These are phyloP conservation scores for Globisporangium paroecandrum DNA, from an alignment of 352 stramenopile species.

Conservation along the genomic window DNA sequence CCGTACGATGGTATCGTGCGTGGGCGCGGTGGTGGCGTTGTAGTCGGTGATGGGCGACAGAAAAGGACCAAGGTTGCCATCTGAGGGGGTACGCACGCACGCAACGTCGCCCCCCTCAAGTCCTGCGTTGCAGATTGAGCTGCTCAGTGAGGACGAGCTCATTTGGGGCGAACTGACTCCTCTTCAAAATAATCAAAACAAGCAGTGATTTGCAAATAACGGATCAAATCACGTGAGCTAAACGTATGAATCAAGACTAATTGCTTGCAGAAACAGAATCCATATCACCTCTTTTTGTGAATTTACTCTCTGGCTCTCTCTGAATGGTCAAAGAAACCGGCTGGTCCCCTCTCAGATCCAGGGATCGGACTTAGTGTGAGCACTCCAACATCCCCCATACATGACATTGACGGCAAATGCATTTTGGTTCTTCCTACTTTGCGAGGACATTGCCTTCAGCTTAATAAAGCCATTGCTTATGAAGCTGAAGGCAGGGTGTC, in stretches of 20 bases:
- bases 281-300: neutral
- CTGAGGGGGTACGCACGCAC: neutral
- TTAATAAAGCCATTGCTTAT: neutral
- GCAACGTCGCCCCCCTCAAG: neutral
- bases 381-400: neutral
- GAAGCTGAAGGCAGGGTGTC: neutral
- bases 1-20: neutral
- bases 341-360: neutral
- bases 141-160: neutral
- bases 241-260: no score
- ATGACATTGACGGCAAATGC: neutral
- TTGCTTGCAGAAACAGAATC: neutral
- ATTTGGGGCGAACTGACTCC: neutral
- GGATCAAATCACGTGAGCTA: neutral
- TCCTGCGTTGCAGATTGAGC: neutral
- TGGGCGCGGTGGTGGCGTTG: neutral
- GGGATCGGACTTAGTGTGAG: neutral
- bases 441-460: no score
- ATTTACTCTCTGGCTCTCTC: neutral
- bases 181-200: neutral
- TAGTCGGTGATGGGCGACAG: neutral
- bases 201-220: neutral
- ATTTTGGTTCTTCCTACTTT: neutral
- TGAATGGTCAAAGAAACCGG: neutral
- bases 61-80: neutral